phyloP scores from a whole-genome alignment of 352 stramenopile genomes.

The Globisporangium carolinianum region DNA sequence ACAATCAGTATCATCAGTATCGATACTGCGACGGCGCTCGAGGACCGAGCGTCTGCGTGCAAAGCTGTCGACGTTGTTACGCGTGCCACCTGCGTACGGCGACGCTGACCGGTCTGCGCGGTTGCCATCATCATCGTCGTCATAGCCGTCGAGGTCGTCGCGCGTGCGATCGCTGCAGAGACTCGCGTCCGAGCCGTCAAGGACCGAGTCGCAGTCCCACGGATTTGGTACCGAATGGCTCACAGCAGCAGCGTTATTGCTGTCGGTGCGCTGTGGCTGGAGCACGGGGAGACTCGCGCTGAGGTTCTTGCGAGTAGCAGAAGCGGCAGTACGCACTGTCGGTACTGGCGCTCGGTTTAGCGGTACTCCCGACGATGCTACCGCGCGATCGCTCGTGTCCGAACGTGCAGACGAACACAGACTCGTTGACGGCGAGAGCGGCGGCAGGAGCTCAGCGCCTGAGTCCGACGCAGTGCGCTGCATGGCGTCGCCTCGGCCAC shows the following conservation, averaged over 20 bases:
- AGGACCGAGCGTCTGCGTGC: slow-evolving; percentile 9
- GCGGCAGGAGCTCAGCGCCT: slow-evolving; percentile 8
- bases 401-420: slow-evolving; percentile 28
- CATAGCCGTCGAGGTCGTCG: slow-evolving; percentile 18
- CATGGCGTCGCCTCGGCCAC: neutral
- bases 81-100: neutral
- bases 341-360: neutral
- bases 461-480: slow-evolving; percentile 2
- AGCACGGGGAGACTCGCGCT: slow-evolving; percentile 20
- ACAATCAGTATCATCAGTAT: slow-evolving; percentile 9
- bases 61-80: neutral
- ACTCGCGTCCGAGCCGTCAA: slow-evolving; percentile 32
- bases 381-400: slow-evolving; percentile 11
- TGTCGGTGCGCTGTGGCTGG: slow-evolving; percentile 5
- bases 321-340: neutral
- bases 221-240: slow-evolving; percentile 22
- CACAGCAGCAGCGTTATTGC: slow-evolving; percentile 2
- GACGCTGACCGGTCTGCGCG: too few species aligned
- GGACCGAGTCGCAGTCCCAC: slow-evolving; percentile 65
- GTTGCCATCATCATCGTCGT: neutral
- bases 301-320: neutral
- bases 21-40: slow-evolving; percentile 9
- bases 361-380: too few species aligned
- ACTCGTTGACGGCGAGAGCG: slow-evolving; percentile 22
- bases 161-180: slow-evolving; percentile 33